Evolutionary conservation across 2,329 filamentous ascomycete species (phyloP).

Genomic region (Colletotrichum cordylinicola): DNA sequence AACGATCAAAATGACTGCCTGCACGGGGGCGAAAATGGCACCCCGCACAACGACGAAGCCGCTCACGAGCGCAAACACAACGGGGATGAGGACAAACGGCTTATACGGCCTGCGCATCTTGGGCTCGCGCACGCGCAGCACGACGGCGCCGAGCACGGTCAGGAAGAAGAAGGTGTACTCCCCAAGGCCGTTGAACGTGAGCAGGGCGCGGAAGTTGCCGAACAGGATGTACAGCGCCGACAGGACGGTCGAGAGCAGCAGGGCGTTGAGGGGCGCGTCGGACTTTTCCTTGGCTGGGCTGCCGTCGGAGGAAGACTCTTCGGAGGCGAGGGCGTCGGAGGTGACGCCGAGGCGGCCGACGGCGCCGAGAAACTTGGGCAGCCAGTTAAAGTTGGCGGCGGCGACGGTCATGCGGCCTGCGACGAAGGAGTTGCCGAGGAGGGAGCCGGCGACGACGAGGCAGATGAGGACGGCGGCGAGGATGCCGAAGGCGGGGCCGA

Average conservation of each 20-base stretch:
- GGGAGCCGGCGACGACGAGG: conserved; percentile 65
- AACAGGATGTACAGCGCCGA: conserved; percentile 64
- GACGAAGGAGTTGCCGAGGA: conserved; percentile 68
- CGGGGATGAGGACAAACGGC: conserved; percentile 54
- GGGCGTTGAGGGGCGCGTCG: conserved; percentile 60
- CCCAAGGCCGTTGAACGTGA: conserved; percentile 65
- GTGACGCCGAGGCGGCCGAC: conserved; percentile 48
- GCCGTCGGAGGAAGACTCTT: not conserved
- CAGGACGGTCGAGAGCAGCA: conserved; percentile 53
- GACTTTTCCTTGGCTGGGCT: conserved; percentile 28
- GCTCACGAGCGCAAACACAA: conserved; percentile 61
- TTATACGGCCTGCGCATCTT: conserved; percentile 60
- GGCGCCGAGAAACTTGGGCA: conserved; percentile 49
- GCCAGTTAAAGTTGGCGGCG: conserved; percentile 58
- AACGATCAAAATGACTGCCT: conserved; percentile 55
- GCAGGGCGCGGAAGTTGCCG: conserved; percentile 64
- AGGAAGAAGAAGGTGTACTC: conserved; percentile 71
- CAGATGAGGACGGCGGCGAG: conserved; percentile 62
- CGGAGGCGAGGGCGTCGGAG: not conserved
- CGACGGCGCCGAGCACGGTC: conserved; percentile 62
- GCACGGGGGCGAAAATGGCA: conserved; percentile 62
- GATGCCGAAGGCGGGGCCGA: conserved; percentile 60
- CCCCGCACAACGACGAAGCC: conserved; percentile 65
- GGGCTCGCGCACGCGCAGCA: conserved; percentile 63
- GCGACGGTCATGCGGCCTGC: conserved; percentile 66